Percentiles rank a stretch among this genome's conserved stretches.
phyloP scores from a whole-genome alignment of 2,329 filamentous ascomycete genomes.

The Aspergillus sp. region DNA sequence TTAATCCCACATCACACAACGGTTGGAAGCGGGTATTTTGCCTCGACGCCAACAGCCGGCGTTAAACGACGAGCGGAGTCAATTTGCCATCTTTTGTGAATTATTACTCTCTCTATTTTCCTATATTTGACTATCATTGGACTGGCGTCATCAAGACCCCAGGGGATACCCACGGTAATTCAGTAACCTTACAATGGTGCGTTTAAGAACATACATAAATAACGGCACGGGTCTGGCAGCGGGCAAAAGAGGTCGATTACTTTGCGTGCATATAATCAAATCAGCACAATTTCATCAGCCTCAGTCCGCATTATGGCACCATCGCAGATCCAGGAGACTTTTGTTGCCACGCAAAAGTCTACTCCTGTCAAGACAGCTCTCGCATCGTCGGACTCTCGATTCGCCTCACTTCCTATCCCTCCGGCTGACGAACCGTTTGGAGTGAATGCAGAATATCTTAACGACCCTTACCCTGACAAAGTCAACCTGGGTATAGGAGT shows the following conservation, averaged over 20 bases:
- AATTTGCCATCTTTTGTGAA: too few relatives aligned
- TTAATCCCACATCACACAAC: neutral
- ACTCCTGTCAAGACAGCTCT: neutral
- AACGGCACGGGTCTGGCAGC: too few relatives aligned
- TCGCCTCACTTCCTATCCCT: slow-evolving; percentile 11
- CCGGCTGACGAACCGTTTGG: slow-evolving; percentile 21
- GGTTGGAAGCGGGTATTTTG: neutral
- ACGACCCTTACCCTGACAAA: slow-evolving; percentile 67
- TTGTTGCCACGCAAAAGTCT: neutral
- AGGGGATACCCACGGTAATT: too few relatives aligned
- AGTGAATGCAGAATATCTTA: slow-evolving; percentile 52
- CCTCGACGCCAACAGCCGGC: neutral
- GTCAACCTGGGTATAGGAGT: slow-evolving; percentile 91
- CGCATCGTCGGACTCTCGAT: slow-evolving; percentile 7
- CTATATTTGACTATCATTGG: neutral
- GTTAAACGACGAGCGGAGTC: neutral
- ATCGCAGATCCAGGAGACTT: neutral
- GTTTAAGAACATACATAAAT: too few relatives aligned
- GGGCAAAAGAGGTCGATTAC: too few relatives aligned
- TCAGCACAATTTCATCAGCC: neutral
- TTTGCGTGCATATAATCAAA: too few relatives aligned
- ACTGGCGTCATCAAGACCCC: neutral
- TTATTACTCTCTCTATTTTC: neutral
- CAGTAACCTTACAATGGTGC: too few relatives aligned
- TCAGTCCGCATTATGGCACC: neutral